phyloP scores from a whole-genome alignment of 352 stramenopile genomes.

The Phytophthora quininea region DNA sequence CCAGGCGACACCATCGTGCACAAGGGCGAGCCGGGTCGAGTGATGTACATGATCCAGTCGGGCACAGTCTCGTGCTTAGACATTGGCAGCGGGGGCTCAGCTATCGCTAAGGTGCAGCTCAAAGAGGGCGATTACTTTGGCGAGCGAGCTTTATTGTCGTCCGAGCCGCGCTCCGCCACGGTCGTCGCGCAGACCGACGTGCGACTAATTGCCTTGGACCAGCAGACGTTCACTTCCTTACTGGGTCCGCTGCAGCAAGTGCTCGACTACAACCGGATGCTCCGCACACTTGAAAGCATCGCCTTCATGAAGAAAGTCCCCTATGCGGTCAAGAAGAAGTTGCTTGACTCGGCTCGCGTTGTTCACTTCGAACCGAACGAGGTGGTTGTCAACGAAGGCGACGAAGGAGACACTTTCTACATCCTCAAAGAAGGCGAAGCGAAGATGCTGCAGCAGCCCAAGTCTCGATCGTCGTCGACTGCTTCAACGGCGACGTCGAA shows the following conservation, averaged over 20 bases:
- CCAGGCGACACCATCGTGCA: constrained; percentile 74
- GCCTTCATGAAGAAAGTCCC: constrained; percentile 54
- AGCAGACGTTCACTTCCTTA: constrained; percentile 91
- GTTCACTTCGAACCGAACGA: constrained; percentile 51
- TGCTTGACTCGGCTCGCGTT: constrained; percentile 45
- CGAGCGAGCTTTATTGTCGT: constrained; percentile 88
- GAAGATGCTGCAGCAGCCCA: constrained; percentile 43
- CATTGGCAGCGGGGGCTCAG: constrained; percentile 51
- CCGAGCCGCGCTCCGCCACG: constrained; percentile 88
- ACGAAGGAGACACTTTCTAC: constrained; percentile 60
- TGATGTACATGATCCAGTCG: constrained; percentile 84
- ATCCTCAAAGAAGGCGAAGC: constrained; percentile 65
- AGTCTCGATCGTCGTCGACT: constrained; percentile 26
- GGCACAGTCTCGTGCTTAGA: constrained; percentile 67
- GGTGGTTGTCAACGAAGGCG: constrained; percentile 52
- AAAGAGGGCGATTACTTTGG: constrained; percentile 91
- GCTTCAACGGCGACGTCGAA: constrained; percentile 6
- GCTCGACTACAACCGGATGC: constrained; percentile 71
- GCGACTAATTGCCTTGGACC: constrained; percentile 75
- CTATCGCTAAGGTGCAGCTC: constrained; percentile 44
- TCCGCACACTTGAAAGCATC: constrained; percentile 62
- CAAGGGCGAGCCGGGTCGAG: constrained; percentile 72
- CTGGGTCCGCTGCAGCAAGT: constrained; percentile 90
- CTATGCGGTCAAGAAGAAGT: constrained; percentile 43
- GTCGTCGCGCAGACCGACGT: constrained; percentile 74